phyloP scores from a whole-genome alignment of 106 monocot species.

The Amphibolis antarctica region DNA sequence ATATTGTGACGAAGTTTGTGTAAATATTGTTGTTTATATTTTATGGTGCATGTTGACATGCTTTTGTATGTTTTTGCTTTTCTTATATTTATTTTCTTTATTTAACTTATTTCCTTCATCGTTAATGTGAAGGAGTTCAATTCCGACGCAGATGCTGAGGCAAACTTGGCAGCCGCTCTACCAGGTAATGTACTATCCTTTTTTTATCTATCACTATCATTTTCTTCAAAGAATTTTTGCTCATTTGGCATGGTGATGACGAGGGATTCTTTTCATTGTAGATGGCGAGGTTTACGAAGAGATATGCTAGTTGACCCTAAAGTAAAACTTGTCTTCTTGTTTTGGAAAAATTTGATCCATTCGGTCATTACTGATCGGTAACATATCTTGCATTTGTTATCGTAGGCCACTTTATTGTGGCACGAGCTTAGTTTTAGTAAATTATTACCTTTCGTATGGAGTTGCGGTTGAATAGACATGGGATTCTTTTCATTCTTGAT shows the following conservation, averaged over 20 bases:
- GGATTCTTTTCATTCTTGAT: too few species aligned
- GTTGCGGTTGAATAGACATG: too few species aligned
- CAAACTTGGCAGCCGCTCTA: constrained; percentile 13
- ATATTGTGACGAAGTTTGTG: too few species aligned
- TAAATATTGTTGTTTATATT: too few species aligned
- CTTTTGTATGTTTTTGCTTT: background rate
- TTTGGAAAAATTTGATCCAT: too few species aligned
- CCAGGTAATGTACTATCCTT: background rate
- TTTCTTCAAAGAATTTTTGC: background rate
- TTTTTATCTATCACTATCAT: background rate
- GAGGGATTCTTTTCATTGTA: background rate
- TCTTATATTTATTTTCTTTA: background rate
- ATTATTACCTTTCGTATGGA: too few species aligned
- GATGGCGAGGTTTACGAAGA: constrained; percentile 9
- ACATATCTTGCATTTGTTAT: too few species aligned
- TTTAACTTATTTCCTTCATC: background rate
- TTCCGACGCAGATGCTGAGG: constrained; percentile 15
- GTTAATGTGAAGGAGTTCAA: constrained; percentile 9
- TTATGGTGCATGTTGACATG: background rate
- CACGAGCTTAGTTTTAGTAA: too few species aligned
- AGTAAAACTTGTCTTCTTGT: too few species aligned
- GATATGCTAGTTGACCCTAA: too few species aligned
- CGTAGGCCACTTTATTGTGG: too few species aligned
- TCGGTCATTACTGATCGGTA: too few species aligned
- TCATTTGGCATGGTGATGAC: background rate